These are phyloP conservation scores for Annulohypoxylon stygium DNA, from an alignment of 495 filamentous ascomycete species.

Conservation along the genomic window DNA sequence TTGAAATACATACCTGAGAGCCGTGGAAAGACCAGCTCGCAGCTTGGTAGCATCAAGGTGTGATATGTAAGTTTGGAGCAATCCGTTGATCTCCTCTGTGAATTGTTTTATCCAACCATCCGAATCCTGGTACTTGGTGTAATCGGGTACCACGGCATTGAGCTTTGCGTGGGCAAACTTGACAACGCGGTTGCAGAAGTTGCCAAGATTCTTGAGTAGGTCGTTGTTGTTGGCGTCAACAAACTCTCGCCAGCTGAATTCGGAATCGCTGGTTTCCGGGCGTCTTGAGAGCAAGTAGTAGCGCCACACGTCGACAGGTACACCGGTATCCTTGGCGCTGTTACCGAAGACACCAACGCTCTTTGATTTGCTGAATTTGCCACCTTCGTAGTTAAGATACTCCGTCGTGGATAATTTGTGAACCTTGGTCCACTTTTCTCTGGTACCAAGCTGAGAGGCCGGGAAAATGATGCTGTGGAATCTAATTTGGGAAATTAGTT, in stretches of 20 bases:
- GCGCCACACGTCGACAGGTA: slow-evolving; percentile 88
- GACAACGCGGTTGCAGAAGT: slow-evolving; percentile 92
- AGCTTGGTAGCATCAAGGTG: slow-evolving; percentile 82
- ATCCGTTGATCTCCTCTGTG: slow-evolving; percentile 67
- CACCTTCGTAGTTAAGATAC: slow-evolving; percentile 95
- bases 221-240: slow-evolving; percentile 90
- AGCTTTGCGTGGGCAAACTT: slow-evolving; percentile 88
- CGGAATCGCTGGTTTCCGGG: slow-evolving; percentile 88
- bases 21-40: slow-evolving; percentile 75
- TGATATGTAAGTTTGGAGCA: slow-evolving; percentile 76
- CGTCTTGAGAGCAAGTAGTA: slow-evolving; percentile 92
- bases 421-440: slow-evolving; percentile 90
- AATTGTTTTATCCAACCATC: slow-evolving; percentile 59
- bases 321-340: slow-evolving; percentile 88
- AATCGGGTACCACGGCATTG: slow-evolving; percentile 78
- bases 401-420: slow-evolving; percentile 92
- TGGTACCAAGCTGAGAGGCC: slow-evolving; percentile 84
- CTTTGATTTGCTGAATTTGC: slow-evolving; percentile 95
- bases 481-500: slow-evolving; percentile 33
- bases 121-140: slow-evolving; percentile 64
- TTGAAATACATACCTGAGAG: slow-evolving; percentile 59
- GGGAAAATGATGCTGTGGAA: slow-evolving; percentile 82
- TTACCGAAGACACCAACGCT: slow-evolving; percentile 92
- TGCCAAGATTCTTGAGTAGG: slow-evolving; percentile 89
- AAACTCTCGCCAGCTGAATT: slow-evolving; percentile 89